Evolutionary conservation across 441 rosid species (phyloP), one percentile per base, ranked within the genome.

Genomic region (Macaranga tanarius): DNA sequence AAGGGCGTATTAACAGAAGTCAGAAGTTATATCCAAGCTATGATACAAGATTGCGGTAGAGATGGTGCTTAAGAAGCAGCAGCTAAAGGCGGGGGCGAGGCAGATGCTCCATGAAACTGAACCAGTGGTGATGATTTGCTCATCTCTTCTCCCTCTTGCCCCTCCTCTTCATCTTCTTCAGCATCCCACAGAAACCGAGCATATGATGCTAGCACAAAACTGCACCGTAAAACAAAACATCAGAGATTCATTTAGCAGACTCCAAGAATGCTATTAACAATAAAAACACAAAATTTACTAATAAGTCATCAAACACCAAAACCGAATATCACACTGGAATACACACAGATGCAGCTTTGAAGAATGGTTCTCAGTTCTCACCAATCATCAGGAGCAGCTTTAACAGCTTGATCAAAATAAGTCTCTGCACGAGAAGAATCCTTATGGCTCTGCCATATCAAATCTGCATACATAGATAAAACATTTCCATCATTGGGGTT

Each of bases 181-280:
- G 91, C 80, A 67, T 91, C 96, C 98, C 98, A 93, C 10, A 93
- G 96, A 77, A 91, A 93, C 48, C 87, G 79, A 19, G 94, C 96
- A 78, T 91, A 90, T 0, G 97, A 91, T 68, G 98, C 98, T 62
- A 90, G 80, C 34, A 91, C 94, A 75, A 80, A 88, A 72, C 98
- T 93, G 85, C 79, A 84, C 45, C 83, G 83, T 16, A 76, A 40
- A 67, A 68, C 63, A 80, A 25, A 47, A 12, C 11, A 47, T 26
- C n/a, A 45, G 6, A 0, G 0, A 47, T 15, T 26, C 56, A 63
- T 10, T 25, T 3, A 66, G 9, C 55, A 22, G 60, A 54, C 42
- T 55, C 56, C 20, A 28, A 52, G 15, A 45, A 26, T 13, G 55
- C 22, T 23, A 47, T 56, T 56, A 40, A 57, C 54, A 45, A 42